These are phyloP conservation scores for Candida yuanshanica DNA, from an alignment of 805 yeast genomes.

Conservation along the genomic window DNA sequence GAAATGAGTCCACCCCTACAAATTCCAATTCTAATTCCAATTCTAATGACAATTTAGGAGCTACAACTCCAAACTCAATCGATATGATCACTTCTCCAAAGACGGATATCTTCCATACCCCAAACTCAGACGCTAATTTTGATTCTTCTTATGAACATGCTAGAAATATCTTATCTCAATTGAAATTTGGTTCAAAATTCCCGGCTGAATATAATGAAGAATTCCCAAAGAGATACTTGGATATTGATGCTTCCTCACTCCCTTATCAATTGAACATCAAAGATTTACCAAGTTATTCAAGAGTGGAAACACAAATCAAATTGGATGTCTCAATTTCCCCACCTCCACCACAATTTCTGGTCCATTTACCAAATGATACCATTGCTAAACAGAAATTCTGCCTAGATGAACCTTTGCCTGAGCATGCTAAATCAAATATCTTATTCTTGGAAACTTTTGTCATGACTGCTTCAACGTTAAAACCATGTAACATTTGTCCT, in stretches of 20 bases:
- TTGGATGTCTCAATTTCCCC: conserved; percentile 64
- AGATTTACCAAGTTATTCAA: conserved; percentile 71
- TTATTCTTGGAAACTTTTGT: conserved; percentile 75
- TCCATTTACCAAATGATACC: conserved; percentile 83
- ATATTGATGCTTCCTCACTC: conserved; percentile 22
- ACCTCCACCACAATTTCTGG: conserved; percentile 63
- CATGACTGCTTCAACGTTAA: conserved; percentile 47
- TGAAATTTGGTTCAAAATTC: conserved; percentile 22
- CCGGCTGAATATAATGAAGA: conserved; percentile 18
- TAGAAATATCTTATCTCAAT: conserved; percentile 17
- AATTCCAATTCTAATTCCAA: too few species aligned
- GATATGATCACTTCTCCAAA: conserved; percentile 6
- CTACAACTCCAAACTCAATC: conserved; percentile 15
- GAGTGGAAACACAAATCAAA: conserved; percentile 96
- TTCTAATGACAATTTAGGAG: conserved; percentile 6
- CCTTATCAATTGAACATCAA: conserved; percentile 46
- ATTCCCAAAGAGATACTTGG: conserved; percentile 25
- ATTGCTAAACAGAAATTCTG: conserved; percentile 84
- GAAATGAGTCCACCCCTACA: neutral
- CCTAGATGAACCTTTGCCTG: conserved; percentile 39
- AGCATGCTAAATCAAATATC: conserved; percentile 45
- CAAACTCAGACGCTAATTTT: conserved; percentile 8
- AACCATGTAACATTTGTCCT: conserved; percentile 72
- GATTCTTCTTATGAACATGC: conserved; percentile 21
- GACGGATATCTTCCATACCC: conserved; percentile 15